phyloP scores from a whole-genome alignment of 2,329 filamentous ascomycete genomes.

The Neodidymelliopsis sp. region DNA sequence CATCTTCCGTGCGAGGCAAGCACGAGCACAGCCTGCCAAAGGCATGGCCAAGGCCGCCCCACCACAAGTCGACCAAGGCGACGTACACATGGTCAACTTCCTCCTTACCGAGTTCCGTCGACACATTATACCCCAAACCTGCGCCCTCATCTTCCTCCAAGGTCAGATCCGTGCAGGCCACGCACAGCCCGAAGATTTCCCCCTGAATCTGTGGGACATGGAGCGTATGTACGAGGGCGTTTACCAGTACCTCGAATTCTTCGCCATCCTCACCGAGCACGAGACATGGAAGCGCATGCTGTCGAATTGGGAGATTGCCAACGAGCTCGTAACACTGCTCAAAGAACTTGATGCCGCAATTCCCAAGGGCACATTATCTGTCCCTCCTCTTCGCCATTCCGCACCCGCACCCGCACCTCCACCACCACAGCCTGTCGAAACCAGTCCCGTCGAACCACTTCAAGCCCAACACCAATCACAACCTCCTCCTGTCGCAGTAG shows the following conservation, averaged over 20 bases:
- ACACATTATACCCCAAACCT: slow-evolving; percentile 91
- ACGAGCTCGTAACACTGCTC: slow-evolving; percentile 85
- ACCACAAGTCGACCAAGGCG: slow-evolving; percentile 62
- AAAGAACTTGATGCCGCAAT: slow-evolving; percentile 88
- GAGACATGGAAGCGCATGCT: slow-evolving; percentile 82
- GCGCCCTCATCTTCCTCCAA: slow-evolving; percentile 92
- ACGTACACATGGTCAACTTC: slow-evolving; percentile 79
- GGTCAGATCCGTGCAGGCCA: slow-evolving; percentile 82
- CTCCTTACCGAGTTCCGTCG: slow-evolving; percentile 92
- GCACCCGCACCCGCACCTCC: slow-evolving; percentile 43
- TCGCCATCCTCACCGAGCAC: slow-evolving; percentile 87
- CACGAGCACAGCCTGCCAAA: slow-evolving; percentile 43
- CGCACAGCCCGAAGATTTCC: slow-evolving; percentile 84
- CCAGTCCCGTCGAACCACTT: slow-evolving; percentile 18
- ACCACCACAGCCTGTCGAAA: slow-evolving; percentile 31
- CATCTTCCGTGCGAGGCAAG: slow-evolving; percentile 74
- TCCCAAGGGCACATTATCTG: slow-evolving; percentile 66
- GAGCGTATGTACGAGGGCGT: slow-evolving; percentile 95
- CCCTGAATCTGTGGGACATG: slow-evolving; percentile 96
- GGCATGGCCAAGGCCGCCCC: slow-evolving; percentile 56
- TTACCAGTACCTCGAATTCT: slow-evolving; percentile 92
- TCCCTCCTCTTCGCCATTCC: slow-evolving; percentile 63
- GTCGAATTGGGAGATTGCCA: slow-evolving; percentile 89
- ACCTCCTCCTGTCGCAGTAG: slow-evolving; percentile 59
- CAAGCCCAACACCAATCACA: slow-evolving; percentile 13